A percentile compares a stretch with the other conserved stretches of the same genome.
Evolutionary conservation across 2,329 filamentous ascomycete genomes (phyloP).

Genomic region (Calonectria multiphialidica): DNA sequence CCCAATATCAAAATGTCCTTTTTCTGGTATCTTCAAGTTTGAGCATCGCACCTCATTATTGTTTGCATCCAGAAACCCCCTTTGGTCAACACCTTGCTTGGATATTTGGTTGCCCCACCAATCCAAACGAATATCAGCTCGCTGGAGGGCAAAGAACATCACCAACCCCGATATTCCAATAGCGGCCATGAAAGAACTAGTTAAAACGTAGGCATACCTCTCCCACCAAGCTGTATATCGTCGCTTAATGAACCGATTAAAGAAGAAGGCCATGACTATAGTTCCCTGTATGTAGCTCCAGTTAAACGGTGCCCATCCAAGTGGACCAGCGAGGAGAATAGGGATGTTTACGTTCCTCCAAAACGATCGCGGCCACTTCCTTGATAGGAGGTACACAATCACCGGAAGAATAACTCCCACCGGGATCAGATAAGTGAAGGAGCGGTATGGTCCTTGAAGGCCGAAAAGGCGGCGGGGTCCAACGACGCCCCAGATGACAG

Average conservation of each 20-base stretch:
- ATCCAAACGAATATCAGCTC: slow-evolving; percentile 28
- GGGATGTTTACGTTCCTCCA: slow-evolving; percentile 41
- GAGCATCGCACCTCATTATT: slow-evolving; percentile 33
- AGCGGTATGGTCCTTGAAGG: slow-evolving; percentile 29
- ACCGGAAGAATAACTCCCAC: slow-evolving; percentile 35
- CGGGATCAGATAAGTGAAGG: slow-evolving; percentile 35
- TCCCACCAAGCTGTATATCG: slow-evolving; percentile 43
- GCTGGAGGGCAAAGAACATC: slow-evolving; percentile 44
- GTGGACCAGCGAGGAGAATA: slow-evolving; percentile 37
- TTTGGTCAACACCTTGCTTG: slow-evolving; percentile 38
- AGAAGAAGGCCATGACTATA: slow-evolving; percentile 38
- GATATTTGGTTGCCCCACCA: slow-evolving; percentile 42
- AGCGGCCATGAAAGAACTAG: slow-evolving; percentile 41
- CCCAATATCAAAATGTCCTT: slow-evolving; percentile 33
- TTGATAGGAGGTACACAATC: slow-evolving; percentile 26
- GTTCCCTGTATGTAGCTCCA: slow-evolving; percentile 43
- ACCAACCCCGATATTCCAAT: slow-evolving; percentile 43
- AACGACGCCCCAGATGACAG: slow-evolving; percentile 76
- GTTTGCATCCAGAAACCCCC: slow-evolving; percentile 24
- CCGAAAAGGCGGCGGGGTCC: slow-evolving; percentile 73
- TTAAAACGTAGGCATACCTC: slow-evolving; percentile 44
- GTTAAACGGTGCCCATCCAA: slow-evolving; percentile 44
- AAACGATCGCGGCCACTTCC: slow-evolving; percentile 35
- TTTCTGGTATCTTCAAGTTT: slow-evolving; percentile 32
- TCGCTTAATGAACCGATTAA: slow-evolving; percentile 43